These are phyloP conservation scores for Fusarium guadeloupense DNA, from an alignment of 2,329 filamentous ascomycete species.

Conservation along the genomic window DNA sequence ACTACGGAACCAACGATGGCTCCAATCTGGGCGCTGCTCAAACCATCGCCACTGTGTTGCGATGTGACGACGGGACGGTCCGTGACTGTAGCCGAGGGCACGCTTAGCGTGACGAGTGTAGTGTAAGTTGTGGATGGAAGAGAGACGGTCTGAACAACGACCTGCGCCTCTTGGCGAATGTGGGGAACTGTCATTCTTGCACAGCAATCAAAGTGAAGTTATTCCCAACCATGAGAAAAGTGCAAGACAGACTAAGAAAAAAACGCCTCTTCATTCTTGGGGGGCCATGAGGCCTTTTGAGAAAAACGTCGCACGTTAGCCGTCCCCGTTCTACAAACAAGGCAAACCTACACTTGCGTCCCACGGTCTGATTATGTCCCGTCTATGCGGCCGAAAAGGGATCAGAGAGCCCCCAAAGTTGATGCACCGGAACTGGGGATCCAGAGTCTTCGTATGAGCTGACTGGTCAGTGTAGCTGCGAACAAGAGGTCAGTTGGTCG, in stretches of 20 bases:
- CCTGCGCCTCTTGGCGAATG: constrained; percentile 41
- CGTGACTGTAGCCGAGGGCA: constrained; percentile 19
- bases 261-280: neutral
- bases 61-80: constrained; percentile 21
- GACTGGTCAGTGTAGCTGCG: neutral
- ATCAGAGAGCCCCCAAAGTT: constrained; percentile 10
- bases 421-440: constrained; percentile 19
- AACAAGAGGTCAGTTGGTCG: constrained; percentile 24
- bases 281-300: constrained; percentile 29
- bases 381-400: neutral
- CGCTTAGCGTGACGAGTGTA: constrained; percentile 47
- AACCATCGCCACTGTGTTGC: constrained; percentile 33
- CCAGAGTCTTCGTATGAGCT: constrained; percentile 9
- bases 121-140: constrained; percentile 50
- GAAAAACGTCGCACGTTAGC: neutral
- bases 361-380: neutral
- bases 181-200: constrained; percentile 22
- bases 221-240: constrained; percentile 26
- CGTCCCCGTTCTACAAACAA: constrained; percentile 22
- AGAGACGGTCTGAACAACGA: constrained; percentile 52
- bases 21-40: constrained; percentile 52
- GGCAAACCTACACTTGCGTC: constrained; percentile 25
- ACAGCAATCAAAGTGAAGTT: constrained; percentile 19
- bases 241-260: constrained; percentile 25
- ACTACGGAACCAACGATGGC: constrained; percentile 54